Percentiles rank a stretch among this genome's conserved stretches.
phyloP scores from a whole-genome alignment of 2,329 filamentous ascomycete species.

The Sporothrix phasma region DNA sequence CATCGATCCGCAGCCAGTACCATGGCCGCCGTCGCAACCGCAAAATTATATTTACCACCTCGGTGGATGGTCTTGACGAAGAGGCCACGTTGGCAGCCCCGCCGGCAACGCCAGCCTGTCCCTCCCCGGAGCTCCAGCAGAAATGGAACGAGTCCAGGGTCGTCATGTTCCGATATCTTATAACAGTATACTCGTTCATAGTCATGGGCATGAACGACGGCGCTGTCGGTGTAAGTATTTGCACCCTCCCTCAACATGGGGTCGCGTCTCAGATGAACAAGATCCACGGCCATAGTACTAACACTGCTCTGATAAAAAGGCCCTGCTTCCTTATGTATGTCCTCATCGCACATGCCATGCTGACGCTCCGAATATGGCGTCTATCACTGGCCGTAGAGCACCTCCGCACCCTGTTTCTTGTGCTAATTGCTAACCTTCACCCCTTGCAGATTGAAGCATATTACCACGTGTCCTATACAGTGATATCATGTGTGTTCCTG shows the following conservation, averaged over 20 bases:
- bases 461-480: slow-evolving; percentile 50
- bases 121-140: slow-evolving; percentile 28
- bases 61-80: slow-evolving; percentile 7
- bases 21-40: neutral
- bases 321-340: slow-evolving; percentile 38
- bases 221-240: slow-evolving; percentile 42
- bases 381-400: neutral
- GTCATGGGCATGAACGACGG: slow-evolving; percentile 62
- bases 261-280: neutral
- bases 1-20: neutral
- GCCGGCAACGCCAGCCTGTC: neutral
- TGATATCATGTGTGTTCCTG: slow-evolving; percentile 58
- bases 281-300: neutral
- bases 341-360: neutral
- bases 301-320: slow-evolving; percentile 21
- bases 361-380: neutral
- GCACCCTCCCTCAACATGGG: neutral
- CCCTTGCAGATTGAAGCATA: slow-evolving; percentile 48
- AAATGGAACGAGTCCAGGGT: slow-evolving; percentile 53
- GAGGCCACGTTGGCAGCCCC: slow-evolving; percentile 9
- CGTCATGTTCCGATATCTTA: slow-evolving; percentile 49
- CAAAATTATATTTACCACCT: neutral
- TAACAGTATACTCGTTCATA: slow-evolving; percentile 51
- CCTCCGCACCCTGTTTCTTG: neutral
- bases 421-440: neutral